Percentiles rank a stretch among this genome's conserved stretches.
These are phyloP conservation scores for Bacterosira constricta DNA, from an alignment of 108 stramenopile genomes.

Conservation along the genomic window DNA sequence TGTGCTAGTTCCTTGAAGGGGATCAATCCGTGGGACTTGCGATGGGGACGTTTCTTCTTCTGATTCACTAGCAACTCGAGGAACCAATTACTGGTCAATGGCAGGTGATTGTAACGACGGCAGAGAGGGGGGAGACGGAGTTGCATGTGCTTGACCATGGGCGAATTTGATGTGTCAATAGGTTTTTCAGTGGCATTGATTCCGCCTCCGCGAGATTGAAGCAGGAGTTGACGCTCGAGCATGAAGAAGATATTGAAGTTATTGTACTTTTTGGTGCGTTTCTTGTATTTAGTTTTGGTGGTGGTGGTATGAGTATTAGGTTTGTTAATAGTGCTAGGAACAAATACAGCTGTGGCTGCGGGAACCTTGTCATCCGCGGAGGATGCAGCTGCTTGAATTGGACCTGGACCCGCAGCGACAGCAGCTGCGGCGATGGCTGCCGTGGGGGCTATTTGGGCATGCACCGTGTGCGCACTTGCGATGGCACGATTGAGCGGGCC, in stretches of 20 bases:
- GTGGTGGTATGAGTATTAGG: too few species aligned
- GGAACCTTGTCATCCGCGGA: too few species aligned
- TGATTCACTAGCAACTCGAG: not conserved
- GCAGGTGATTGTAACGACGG: not conserved
- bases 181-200: not conserved
- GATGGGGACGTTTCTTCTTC: conserved; percentile 8
- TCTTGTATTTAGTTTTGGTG: not conserved
- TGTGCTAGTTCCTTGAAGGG: conserved; percentile 18
- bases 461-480: too few species aligned
- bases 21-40: conserved; percentile 15
- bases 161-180: not conserved
- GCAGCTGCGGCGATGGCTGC: too few species aligned
- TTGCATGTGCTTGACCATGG: not conserved
- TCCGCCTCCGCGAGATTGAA: not conserved
- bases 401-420: too few species aligned
- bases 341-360: too few species aligned
- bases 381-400: too few species aligned
- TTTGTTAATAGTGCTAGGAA: too few species aligned
- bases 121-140: conserved; percentile 7
- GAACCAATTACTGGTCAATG: conserved; percentile 12
- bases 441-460: too few species aligned
- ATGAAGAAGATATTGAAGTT: conserved; percentile 24
- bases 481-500: too few species aligned
- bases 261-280: not conserved
- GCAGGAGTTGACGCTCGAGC: conserved; percentile 19